These are phyloP conservation scores for Lachancea sp. DNA, from an alignment of 805 yeast species.

Conservation along the genomic window DNA sequence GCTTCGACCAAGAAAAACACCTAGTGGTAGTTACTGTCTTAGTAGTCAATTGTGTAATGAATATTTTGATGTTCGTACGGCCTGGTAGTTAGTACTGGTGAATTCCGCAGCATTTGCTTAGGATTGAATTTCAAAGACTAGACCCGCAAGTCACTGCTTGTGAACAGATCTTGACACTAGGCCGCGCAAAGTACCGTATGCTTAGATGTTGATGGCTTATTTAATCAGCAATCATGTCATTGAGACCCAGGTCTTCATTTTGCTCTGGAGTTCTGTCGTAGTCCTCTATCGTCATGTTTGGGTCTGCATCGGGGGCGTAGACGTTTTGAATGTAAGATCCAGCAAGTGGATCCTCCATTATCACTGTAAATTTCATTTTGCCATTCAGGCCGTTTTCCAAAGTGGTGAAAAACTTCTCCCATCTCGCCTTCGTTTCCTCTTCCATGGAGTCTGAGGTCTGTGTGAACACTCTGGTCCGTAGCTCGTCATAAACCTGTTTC, in stretches of 20 bases:
- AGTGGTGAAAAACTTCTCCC: conserved; percentile 72
- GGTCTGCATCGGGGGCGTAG: conserved; percentile 98
- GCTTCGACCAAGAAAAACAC: too few species aligned
- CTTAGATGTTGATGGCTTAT: too few species aligned
- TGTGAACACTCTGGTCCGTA: conserved; percentile 75
- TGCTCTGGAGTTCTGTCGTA: conserved; percentile 83
- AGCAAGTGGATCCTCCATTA: conserved; percentile 92
- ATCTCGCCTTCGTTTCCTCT: conserved; percentile 62
- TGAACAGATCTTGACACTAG: too few species aligned
- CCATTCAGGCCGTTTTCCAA: conserved; percentile 79
- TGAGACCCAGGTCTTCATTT: conserved; percentile 86
- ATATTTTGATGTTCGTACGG: too few species aligned
- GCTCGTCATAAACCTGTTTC: conserved; percentile 82
- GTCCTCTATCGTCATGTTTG: conserved; percentile 88
- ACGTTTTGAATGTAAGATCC: conserved; percentile 94
- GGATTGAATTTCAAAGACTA: too few species aligned
- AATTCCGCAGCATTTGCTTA: too few species aligned
- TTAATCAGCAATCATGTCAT: conserved; percentile 32
- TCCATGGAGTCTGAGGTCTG: conserved; percentile 92
- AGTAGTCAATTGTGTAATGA: too few species aligned
- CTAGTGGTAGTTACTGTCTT: too few species aligned
- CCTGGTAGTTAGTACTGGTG: too few species aligned
- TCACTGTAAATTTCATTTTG: conserved; percentile 69
- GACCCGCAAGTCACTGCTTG: too few species aligned
- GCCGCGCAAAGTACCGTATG: too few species aligned